phyloP scores from a whole-genome alignment of 208 protist genomes.

The Leishmania tropica region DNA sequence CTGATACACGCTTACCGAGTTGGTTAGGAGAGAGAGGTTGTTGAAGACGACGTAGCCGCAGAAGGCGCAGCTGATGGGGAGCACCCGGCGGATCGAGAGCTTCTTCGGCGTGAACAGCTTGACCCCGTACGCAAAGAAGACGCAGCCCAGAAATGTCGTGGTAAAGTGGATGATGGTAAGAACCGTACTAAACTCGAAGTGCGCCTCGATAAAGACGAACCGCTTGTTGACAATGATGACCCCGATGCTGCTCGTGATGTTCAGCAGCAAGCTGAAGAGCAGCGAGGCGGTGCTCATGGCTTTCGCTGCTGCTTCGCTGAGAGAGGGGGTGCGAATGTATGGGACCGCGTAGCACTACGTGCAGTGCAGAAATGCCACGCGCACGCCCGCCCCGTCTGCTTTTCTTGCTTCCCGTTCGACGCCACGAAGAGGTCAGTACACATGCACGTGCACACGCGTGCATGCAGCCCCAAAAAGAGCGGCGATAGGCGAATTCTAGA shows the following conservation, averaged over 20 bases:
- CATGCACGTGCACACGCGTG: not conserved
- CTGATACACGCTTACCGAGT: conserved; percentile 88
- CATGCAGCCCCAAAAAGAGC: no score
- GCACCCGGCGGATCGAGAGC: conserved; percentile 40
- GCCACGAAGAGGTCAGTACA: not conserved
- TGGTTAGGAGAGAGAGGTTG: conserved; percentile 85
- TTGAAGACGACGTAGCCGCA: conserved; percentile 89
- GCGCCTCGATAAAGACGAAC: conserved; percentile 57
- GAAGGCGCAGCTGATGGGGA: conserved; percentile 77
- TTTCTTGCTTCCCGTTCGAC: not conserved
- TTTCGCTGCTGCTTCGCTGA: not conserved
- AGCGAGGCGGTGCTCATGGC: conserved; percentile 18
- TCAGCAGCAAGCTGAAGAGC: conserved; percentile 57
- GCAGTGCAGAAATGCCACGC: not conserved
- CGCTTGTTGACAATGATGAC: conserved; percentile 81
- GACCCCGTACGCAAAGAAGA: conserved; percentile 44
- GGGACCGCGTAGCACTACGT: not conserved
- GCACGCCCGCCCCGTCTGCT: not conserved
- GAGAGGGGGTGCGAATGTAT: not conserved
- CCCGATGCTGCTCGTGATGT: conserved; percentile 71
- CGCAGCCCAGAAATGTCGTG: conserved; percentile 63
- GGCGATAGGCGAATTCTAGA: no score
- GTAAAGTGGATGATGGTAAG: conserved; percentile 82
- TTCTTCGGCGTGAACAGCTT: conserved; percentile 43
- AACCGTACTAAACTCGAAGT: conserved; percentile 66